phyloP scores from a whole-genome alignment of 805 yeast genomes.

The Yarrowia sp. region DNA sequence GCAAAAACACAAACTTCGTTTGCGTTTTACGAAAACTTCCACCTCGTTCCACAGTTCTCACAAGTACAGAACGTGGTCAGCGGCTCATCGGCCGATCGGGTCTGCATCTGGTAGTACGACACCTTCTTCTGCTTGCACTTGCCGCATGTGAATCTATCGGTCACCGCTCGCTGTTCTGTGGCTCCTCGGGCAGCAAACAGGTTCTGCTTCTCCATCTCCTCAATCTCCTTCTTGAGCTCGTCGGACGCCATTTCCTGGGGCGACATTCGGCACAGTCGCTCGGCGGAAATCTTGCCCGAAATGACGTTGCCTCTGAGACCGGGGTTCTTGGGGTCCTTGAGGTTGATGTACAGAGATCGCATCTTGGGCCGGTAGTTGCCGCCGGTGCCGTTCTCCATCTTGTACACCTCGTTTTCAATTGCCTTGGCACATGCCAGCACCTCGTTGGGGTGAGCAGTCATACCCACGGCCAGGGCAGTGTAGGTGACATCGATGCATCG shows the following conservation, averaged over 20 bases:
- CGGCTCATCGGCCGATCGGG: slow-evolving; percentile 98
- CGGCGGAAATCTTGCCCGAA: slow-evolving; percentile 69
- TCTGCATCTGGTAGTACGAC: slow-evolving; percentile 96
- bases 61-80: slow-evolving; percentile 97
- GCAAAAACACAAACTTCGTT: no score
- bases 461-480: slow-evolving; percentile 86
- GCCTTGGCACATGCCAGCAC: slow-evolving; percentile 69
- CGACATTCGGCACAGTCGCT: slow-evolving; percentile 74
- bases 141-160: slow-evolving; percentile 96
- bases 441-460: slow-evolving; percentile 63
- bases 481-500: slow-evolving; percentile 83
- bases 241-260: slow-evolving; percentile 98
- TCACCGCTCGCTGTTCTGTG: slow-evolving; percentile 90
- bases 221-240: slow-evolving; percentile 81
- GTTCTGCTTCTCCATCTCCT: slow-evolving; percentile 84
- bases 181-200: slow-evolving; percentile 98
- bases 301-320: slow-evolving; percentile 75
- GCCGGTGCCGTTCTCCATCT: slow-evolving; percentile 61
- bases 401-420: slow-evolving; percentile 76
- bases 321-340: slow-evolving; percentile 89
- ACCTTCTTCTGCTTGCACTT: slow-evolving; percentile 98
- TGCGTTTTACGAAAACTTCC: slow-evolving; percentile 95
- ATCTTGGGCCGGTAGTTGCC: slow-evolving; percentile 62
- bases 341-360: slow-evolving; percentile 84
- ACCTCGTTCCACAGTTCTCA: slow-evolving; percentile 88